Conservation (phyloP, 208 protist species). For the Wallacemonas rigidus region DNA sequence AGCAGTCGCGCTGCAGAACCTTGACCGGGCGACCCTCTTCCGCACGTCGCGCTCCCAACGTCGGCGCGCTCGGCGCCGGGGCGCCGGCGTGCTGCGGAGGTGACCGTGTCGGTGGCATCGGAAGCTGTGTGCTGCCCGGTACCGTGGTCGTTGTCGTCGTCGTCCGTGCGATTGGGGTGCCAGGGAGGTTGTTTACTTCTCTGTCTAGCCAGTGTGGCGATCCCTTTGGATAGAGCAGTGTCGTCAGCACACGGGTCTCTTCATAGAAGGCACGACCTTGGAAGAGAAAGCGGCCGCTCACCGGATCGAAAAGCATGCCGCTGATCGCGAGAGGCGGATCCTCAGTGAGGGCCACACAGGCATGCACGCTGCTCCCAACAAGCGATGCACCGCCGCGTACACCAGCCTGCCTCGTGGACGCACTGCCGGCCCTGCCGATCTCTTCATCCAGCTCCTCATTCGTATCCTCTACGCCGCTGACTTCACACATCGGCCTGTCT, state of each 20-base stretch:
- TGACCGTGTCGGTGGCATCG: neutral
- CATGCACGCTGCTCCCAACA: slow-evolving; percentile 19
- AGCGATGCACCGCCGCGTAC: neutral
- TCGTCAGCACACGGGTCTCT: slow-evolving; percentile 59
- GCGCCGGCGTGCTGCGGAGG: neutral
- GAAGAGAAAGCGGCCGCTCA: slow-evolving; percentile 56
- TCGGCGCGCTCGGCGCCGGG: neutral
- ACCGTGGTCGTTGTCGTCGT: neutral
- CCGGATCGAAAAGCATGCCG: slow-evolving; percentile 70
- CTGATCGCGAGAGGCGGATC: slow-evolving; percentile 59
- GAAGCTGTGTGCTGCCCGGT: neutral
- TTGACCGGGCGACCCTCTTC: slow-evolving; percentile 14
- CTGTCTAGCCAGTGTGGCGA: too few relatives aligned
- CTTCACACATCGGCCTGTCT: neutral
- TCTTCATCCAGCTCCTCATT: slow-evolving; percentile 18
- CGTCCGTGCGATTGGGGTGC: too few relatives aligned
- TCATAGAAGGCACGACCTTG: slow-evolving; percentile 64
- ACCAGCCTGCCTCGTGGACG: neutral
- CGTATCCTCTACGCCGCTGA: neutral
- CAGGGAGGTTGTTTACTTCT: too few relatives aligned
- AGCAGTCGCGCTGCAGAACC: slow-evolving; percentile 74
- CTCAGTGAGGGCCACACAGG: slow-evolving; percentile 38
- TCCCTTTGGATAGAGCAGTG: neutral
- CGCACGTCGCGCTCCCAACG: neutral
- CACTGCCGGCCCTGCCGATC: too few relatives aligned